These are phyloP conservation scores for Zalerion maritima DNA, from an alignment of 495 filamentous ascomycete genomes.

Conservation along the genomic window DNA sequence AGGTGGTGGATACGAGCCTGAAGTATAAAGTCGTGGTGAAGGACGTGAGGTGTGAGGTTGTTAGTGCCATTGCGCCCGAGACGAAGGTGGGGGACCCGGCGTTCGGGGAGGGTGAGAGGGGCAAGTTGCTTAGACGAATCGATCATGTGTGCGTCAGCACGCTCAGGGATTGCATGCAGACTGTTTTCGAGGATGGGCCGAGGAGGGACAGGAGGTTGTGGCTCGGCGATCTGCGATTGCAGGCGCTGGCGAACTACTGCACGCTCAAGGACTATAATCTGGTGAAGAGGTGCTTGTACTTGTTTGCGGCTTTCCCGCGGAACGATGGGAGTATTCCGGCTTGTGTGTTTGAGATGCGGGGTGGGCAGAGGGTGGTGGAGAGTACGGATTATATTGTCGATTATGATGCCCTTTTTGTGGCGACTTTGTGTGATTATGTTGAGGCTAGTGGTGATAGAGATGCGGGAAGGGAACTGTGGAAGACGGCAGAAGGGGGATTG, in stretches of 20 bases:
- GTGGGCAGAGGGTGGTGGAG: constrained; percentile 7
- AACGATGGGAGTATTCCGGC: constrained; percentile 13
- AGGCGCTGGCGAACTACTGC: constrained; percentile 17
- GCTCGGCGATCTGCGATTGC: constrained; percentile 14
- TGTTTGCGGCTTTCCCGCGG: constrained; percentile 16
- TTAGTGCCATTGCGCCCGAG: constrained; percentile 8
- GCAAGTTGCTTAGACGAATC: constrained; percentile 8
- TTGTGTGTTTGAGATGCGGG: constrained; percentile 14
- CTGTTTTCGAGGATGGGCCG: constrained; percentile 17
- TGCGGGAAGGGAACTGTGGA: constrained; percentile 12
- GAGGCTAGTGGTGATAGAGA: constrained; percentile 12
- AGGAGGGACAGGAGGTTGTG: constrained; percentile 15
- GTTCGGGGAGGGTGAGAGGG: not conserved
- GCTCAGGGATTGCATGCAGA: constrained; percentile 15
- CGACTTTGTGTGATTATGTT: constrained; percentile 13
- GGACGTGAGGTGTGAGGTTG: constrained; percentile 9
- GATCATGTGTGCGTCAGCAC: constrained; percentile 13
- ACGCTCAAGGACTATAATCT: constrained; percentile 16
- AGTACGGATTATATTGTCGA: constrained; percentile 17
- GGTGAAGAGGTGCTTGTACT: constrained; percentile 14
- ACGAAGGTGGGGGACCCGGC: constrained; percentile 1
- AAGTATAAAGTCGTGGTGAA: constrained; percentile 12
- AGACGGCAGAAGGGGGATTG: constrained; percentile 11
- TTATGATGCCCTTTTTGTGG: constrained; percentile 17
- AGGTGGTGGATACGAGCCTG: constrained; percentile 13